A percentile compares a stretch with the other conserved stretches of the same genome.
Conservation (phyloP, 1,284 basidiomycete species). For the Wallemia mellicola region DNA sequence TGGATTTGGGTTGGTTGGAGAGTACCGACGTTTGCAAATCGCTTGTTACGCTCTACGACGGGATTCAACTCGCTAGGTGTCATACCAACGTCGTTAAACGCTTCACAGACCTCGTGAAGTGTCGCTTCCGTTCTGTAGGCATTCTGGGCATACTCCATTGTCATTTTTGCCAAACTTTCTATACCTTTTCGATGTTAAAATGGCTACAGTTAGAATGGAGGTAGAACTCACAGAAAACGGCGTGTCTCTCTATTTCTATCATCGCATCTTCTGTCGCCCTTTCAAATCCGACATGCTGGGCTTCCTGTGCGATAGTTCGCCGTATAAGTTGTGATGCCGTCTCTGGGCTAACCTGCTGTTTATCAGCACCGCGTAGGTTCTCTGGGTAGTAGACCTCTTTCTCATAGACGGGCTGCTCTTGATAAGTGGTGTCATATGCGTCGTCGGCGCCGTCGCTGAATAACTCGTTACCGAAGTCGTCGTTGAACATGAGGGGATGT, state of each 20-base stretch:
- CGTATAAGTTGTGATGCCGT: background rate
- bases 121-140: background rate
- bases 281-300: background rate
- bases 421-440: background rate
- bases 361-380: background rate
- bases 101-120: background rate
- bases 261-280: background rate
- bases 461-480: background rate
- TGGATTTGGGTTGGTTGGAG: background rate
- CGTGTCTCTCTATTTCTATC: background rate
- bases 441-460: background rate
- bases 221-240: background rate
- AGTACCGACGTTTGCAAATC: background rate
- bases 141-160: background rate
- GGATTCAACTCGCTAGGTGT: background rate
- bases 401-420: no score
- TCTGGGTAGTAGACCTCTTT: no score
- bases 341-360: background rate
- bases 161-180: background rate
- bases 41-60: background rate
- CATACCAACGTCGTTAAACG: background rate
- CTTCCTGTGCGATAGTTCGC: background rate
- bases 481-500: background rate
- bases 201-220: background rate
- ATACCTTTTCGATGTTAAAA: background rate